Conservation (phyloP, 2,329 filamentous ascomycete species). For the Ophidiomyces ophidiicola region DNA sequence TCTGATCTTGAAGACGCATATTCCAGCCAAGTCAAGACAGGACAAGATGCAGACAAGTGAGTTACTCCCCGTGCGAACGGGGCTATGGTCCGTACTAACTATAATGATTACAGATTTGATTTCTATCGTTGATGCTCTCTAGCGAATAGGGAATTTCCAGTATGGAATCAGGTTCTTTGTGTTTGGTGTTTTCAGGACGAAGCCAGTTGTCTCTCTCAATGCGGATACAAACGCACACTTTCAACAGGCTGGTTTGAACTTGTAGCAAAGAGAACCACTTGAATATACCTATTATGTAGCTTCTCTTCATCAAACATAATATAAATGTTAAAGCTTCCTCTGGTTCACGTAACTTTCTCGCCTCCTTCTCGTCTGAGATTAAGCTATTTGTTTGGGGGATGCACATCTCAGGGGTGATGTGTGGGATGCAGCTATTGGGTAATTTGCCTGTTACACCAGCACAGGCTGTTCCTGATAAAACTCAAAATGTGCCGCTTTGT, state of each 20-base stretch:
- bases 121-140: constrained; percentile 57
- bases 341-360: too few relatives aligned
- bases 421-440: too few relatives aligned
- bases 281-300: too few relatives aligned
- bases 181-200: neutral
- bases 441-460: too few relatives aligned
- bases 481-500: too few relatives aligned
- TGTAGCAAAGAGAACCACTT: neutral
- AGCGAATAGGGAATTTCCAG: constrained; percentile 11
- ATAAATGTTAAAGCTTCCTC: too few relatives aligned
- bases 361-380: too few relatives aligned
- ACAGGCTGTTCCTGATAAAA: too few relatives aligned
- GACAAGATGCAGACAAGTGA: constrained; percentile 52
- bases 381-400: too few relatives aligned
- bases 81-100: constrained; percentile 30
- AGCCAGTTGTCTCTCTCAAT: neutral
- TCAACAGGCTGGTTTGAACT: constrained; percentile 3
- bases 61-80: too few relatives aligned
- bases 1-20: constrained; percentile 93
- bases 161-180: neutral
- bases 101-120: constrained; percentile 62
- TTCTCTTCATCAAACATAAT: too few relatives aligned
- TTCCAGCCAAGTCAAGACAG: constrained; percentile 86
- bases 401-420: too few relatives aligned
- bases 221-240: constrained; percentile 3